Conservation (phyloP, 345 rosid genomes). For the Citrus maxima region DNA sequence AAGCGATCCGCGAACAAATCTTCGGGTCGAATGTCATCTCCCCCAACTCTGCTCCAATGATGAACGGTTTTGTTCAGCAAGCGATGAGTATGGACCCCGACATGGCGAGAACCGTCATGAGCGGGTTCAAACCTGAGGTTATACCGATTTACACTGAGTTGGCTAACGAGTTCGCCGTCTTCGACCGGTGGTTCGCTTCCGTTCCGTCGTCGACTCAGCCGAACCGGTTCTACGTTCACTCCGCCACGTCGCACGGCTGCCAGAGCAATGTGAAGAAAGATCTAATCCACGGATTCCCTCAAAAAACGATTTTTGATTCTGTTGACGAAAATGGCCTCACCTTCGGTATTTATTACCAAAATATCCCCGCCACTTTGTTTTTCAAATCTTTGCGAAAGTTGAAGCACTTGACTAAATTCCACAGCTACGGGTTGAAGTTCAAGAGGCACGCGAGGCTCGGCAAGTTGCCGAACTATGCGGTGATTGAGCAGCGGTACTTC, state of each 20-base stretch:
- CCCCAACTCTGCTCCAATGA: constrained; percentile 46
- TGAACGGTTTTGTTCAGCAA: constrained; percentile 94
- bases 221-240: constrained; percentile 94
- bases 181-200: constrained; percentile 99
- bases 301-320: constrained; percentile 87
- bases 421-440: constrained; percentile 58
- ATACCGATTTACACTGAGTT: constrained; percentile 76
- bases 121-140: constrained; percentile 70
- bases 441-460: constrained; percentile 68
- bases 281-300: constrained; percentile 86
- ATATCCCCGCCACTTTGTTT: constrained; percentile 92
- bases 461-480: constrained; percentile 76
- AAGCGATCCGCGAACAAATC: constrained; percentile 93
- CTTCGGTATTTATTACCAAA: constrained; percentile 93
- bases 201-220: constrained; percentile 99
- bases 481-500: constrained; percentile 86
- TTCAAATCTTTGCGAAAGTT: constrained; percentile 67
- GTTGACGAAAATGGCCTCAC: constrained; percentile 77
- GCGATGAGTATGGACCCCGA: constrained; percentile 65
- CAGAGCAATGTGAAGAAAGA: constrained; percentile 82
- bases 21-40: constrained; percentile 69
- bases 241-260: constrained; percentile 96
- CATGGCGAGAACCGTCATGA: constrained; percentile 71
- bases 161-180: constrained; percentile 81
- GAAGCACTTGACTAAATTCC: constrained; percentile 67